Evolutionary conservation across 352 stramenopile species (phyloP), one percentile per base, ranked within the genome.

Genomic region (Phytophthora capsici): DNA sequence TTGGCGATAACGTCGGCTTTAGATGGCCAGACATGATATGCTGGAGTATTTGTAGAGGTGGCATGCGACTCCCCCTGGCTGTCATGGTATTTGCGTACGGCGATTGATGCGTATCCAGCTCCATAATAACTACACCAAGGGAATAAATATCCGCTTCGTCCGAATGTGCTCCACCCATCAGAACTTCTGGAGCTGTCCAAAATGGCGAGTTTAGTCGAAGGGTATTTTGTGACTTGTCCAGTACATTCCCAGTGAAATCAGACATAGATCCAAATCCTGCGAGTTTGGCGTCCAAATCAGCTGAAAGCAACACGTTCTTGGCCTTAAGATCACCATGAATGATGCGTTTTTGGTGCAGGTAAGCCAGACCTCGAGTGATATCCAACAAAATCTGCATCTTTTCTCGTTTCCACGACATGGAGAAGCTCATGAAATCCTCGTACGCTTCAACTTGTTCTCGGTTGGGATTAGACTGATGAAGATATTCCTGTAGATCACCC

Each of bases 131-230:
- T 8, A 94, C 71, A 8, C 86, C 88, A 28, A 93, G 82, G 13
- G 81, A 87, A 64, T 90, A 95, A 4, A 95, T 78, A 57, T 94
- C 86, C 13, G 80, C 63, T 16, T 81, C 86, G n/a, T 77, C 55
- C 1, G 75, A 84, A 30, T 77, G 86, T 9, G 17, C 16, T 7
- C 78, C 62, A 4, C 80, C 79, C 9, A 68, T 47, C 6, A 95
- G 65, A 30, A 94, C 80, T 65, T 95, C 86, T 9, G 88, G 88
- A 2, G 86, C 84, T 47, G 82, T 89, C 80, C 83, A 95, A 51
- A 73, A 83, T 9, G 71, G 73, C 8, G 71, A 75, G 2, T 73
- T 66, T 37, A 63, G 57, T 20, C 67, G n/a, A 48, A 57, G 19
- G 49, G 14, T 55, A 5, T 26, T 25, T 36, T 59, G 41, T 26